Conservation (phyloP, 2,329 filamentous ascomycete genomes). For the Calonectria pseudoturangicola region DNA sequence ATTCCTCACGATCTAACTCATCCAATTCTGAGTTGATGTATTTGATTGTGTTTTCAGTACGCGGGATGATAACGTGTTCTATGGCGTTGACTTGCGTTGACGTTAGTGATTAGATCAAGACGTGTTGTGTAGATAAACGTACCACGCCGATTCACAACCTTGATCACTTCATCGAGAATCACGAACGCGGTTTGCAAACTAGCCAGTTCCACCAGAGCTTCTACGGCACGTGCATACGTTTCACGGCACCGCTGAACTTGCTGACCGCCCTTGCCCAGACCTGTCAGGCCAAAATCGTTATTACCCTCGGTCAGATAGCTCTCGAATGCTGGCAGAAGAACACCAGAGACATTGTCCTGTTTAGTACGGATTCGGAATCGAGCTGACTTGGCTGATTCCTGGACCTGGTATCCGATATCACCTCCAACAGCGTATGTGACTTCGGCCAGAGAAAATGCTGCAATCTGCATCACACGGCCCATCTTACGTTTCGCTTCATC, state of each 20-base stretch:
- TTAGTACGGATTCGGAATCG: constrained; percentile 95
- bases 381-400: constrained; percentile 94
- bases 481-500: constrained; percentile 99
- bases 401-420: constrained; percentile 96
- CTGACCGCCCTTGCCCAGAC: constrained; percentile 96
- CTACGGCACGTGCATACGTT: constrained; percentile 96
- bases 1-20: constrained; percentile 97
- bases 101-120: constrained; percentile 12
- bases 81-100: constrained; percentile 88
- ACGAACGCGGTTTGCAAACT: constrained; percentile 98
- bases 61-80: constrained; percentile 96
- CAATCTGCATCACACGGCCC: constrained; percentile 99
- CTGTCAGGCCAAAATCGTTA: constrained; percentile 97
- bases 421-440: constrained; percentile 98
- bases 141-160: constrained; percentile 98
- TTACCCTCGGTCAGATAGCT: constrained; percentile 91
- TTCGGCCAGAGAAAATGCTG: constrained; percentile 96
- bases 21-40: constrained; percentile 99
- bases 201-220: constrained; percentile 95
- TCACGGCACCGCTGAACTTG: constrained; percentile 96
- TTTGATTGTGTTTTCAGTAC: constrained; percentile 99
- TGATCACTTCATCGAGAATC: constrained; percentile 98
- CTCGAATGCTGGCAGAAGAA: constrained; percentile 94
- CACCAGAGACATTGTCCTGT: constrained; percentile 98
- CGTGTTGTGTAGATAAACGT: constrained; percentile 45